Evolutionary conservation across 441 rosid species (phyloP), one percentile per base, ranked within the genome.

Genomic region (Viola pubescens): DNA sequence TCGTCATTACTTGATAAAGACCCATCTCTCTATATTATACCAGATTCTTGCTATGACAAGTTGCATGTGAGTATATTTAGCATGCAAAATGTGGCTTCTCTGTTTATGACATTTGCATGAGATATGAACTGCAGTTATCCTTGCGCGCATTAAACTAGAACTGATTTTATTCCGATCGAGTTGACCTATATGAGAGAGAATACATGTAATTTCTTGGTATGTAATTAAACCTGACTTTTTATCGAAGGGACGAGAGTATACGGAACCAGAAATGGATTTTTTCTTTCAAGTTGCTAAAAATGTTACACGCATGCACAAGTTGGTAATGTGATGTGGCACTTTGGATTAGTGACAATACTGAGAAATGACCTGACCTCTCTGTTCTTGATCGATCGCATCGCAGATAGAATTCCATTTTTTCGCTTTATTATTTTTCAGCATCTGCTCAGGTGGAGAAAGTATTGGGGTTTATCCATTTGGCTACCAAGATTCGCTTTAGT

Each of bases 381-480:
- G 61, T 60, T 69, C 38, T 60, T 7, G 37, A 34, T 38, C 12
- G n/a, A 0, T 41, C 4, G 10, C 4, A 12, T n/a, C 5, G n/a
- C 14, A 12, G 4, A 6, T 7, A 40, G n/a, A 40, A 11, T 4
- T 9, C n/a, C 4, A 34, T 7, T 9, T 34, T 34, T 10, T 52
- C 34, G 39, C 4, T 52, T 10, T 5, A 6, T 8, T n/a, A 26
- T 11, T 52, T 37, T 52, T 9, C 19, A 57, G 78, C 68, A 70
- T 70, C 74, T 65, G 61, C 67, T 75, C 63, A 59, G 67, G 70
- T 74, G 69, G 59, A 37, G n/a, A 34, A 52, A 37, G 56, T 4
- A 37, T 46, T 52, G 26, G 38, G n/a, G 56, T 52, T 37, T 37
- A 26, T 52, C 56, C 40, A 52, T 0, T 46, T 46, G 49, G 9